Percentiles rank a stretch among this genome's conserved stretches.
Evolutionary conservation across 805 yeast species (phyloP).

Genomic region (Kazachstania taianensis): DNA sequence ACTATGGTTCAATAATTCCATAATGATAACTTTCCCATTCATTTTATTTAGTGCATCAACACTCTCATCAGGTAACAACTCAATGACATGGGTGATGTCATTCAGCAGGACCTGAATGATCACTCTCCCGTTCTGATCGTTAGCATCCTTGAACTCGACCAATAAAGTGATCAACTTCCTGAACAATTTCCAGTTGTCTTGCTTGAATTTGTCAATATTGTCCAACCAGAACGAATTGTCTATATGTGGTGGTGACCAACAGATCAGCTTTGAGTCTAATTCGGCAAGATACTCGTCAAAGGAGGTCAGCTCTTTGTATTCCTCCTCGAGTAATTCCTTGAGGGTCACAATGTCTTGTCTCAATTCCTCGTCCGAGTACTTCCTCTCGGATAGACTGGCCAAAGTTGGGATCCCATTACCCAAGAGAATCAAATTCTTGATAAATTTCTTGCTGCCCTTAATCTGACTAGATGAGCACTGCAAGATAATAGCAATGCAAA

Average conservation of each 20-base stretch:
- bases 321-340: slow-evolving; percentile 51
- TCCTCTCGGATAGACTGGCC: slow-evolving; percentile 66
- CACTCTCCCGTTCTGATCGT: slow-evolving; percentile 26
- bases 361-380: slow-evolving; percentile 92
- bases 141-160: slow-evolving; percentile 29
- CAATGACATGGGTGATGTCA: slow-evolving; percentile 55
- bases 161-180: slow-evolving; percentile 50
- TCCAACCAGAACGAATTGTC: slow-evolving; percentile 86
- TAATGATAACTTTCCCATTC: slow-evolving; percentile 67
- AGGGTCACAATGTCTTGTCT: slow-evolving; percentile 57
- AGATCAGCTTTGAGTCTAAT: slow-evolving; percentile 63
- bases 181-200: slow-evolving; percentile 62
- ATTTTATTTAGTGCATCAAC: slow-evolving; percentile 41
- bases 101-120: slow-evolving; percentile 52
- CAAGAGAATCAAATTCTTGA: slow-evolving; percentile 60
- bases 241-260: slow-evolving; percentile 89
- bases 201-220: slow-evolving; percentile 66
- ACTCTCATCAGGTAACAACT: slow-evolving; percentile 48
- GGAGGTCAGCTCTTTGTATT: slow-evolving; percentile 72
- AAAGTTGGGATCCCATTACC: slow-evolving; percentile 66
- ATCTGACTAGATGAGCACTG: slow-evolving; percentile 41
- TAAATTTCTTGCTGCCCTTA: slow-evolving; percentile 34
- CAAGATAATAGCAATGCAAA: slow-evolving; percentile 64
- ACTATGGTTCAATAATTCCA: slow-evolving; percentile 71
- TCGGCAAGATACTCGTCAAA: slow-evolving; percentile 88